These are phyloP conservation scores for Cutaneotrichosporon cutaneum DNA, from an alignment of 1,284 basidiomycete species.

Conservation along the genomic window DNA sequence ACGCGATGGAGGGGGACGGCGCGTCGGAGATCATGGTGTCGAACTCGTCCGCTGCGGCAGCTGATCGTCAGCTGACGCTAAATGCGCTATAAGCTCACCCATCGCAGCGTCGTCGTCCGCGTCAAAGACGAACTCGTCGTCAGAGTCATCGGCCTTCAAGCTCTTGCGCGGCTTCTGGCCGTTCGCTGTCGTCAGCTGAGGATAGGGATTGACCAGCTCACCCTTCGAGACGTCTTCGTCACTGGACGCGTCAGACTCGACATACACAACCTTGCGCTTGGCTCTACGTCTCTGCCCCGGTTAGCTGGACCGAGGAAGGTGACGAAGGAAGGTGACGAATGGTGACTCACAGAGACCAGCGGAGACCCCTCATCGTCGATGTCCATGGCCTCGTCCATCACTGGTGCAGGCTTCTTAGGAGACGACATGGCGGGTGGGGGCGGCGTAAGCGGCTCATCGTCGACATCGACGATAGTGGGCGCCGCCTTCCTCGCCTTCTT, in stretches of 20 bases:
- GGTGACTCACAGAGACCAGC: slow-evolving; percentile 28
- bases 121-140: slow-evolving; percentile 47
- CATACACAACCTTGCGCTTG: slow-evolving; percentile 51
- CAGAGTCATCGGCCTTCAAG: slow-evolving; percentile 35
- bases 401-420: background rate
- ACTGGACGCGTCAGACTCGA: slow-evolving; percentile 41
- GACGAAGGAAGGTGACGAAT: background rate
- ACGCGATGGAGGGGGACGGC: slow-evolving; percentile 32
- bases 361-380: slow-evolving; percentile 32
- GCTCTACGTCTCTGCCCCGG: slow-evolving; percentile 30
- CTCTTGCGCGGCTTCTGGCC: slow-evolving; percentile 37
- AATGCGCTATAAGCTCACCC: slow-evolving; percentile 28
- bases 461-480: slow-evolving; percentile 19
- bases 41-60: slow-evolving; percentile 43
- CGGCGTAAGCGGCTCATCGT: slow-evolving; percentile 14
- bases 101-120: slow-evolving; percentile 46
- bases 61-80: slow-evolving; percentile 20
- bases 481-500: slow-evolving; percentile 10
- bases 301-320: slow-evolving; percentile 10
- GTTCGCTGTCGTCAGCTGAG: background rate
- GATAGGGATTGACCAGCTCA: background rate
- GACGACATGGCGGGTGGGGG: background rate
- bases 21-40: slow-evolving; percentile 32
- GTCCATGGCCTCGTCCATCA: slow-evolving; percentile 25
- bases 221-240: slow-evolving; percentile 10